These are phyloP conservation scores for Trichaptum fuscoviolaceum DNA, from an alignment of 768 basidiomycete genomes.

Conservation along the genomic window DNA sequence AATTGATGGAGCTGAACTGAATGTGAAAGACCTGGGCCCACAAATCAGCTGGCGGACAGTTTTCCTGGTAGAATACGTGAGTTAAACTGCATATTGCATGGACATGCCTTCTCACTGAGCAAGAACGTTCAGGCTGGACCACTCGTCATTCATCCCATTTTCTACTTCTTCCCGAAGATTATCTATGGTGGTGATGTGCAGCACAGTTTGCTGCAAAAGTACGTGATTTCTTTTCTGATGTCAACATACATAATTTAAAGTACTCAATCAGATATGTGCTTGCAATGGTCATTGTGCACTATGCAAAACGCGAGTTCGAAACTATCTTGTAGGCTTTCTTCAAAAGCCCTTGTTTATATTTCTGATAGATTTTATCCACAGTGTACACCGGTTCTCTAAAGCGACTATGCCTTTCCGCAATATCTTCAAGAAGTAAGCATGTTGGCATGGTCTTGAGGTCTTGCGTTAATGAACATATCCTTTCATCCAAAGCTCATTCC, in stretches of 20 bases:
- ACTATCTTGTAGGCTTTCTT: conserved; percentile 66
- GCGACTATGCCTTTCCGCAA: conserved; percentile 86
- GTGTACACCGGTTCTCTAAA: conserved; percentile 93
- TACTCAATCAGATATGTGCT: conserved; percentile 50
- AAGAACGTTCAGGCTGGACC: conserved; percentile 62
- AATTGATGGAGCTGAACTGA: conserved; percentile 54
- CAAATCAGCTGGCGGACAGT: conserved; percentile 88
- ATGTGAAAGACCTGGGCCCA: conserved; percentile 85
- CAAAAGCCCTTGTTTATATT: not conserved
- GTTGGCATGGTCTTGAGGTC: not conserved
- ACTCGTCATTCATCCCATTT: conserved; percentile 79
- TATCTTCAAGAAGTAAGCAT: conserved; percentile 82
- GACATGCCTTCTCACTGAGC: conserved; percentile 8
- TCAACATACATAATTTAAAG: not conserved
- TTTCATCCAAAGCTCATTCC: conserved; percentile 56
- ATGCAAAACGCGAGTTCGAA: conserved; percentile 88
- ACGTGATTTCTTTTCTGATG: conserved; percentile 15
- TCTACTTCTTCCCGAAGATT: conserved; percentile 65
- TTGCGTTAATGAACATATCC: not conserved
- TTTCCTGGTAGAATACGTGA: conserved; percentile 91
- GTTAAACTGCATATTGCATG: conserved; percentile 22
- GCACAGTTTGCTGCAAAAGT: conserved; percentile 79
- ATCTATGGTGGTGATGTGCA: conserved; percentile 68
- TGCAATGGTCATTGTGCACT: conserved; percentile 78
- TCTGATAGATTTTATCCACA: conserved; percentile 24